Evolutionary conservation across 345 rosid genomes (phyloP).

Genomic region (Rhizophora mangle): DNA sequence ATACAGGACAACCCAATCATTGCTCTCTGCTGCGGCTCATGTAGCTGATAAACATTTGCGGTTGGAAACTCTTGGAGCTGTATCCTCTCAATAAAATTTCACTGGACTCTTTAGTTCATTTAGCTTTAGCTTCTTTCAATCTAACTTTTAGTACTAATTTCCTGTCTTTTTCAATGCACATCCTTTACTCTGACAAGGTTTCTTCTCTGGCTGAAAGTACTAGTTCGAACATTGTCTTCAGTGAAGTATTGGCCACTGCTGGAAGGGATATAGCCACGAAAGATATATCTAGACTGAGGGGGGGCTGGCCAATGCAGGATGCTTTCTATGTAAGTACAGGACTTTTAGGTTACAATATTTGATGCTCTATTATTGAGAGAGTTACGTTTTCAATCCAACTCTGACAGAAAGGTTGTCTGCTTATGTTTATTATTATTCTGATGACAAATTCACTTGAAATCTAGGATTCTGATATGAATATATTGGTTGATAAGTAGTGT

Average conservation of each 20-base stretch:
- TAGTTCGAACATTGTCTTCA: constrained; percentile 62
- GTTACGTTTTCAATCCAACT: neutral
- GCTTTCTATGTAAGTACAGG: constrained; percentile 71
- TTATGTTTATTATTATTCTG: neutral
- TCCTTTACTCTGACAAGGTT: constrained; percentile 61
- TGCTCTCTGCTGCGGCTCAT: constrained; percentile 82
- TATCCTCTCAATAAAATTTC: constrained; percentile 40
- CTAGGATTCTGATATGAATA: neutral
- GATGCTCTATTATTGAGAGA: constrained; percentile 2
- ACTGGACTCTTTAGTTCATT: constrained; percentile 10
- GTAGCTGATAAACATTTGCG: constrained; percentile 85
- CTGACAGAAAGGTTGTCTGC: neutral
- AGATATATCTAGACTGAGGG: constrained; percentile 93
- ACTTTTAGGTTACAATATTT: constrained; percentile 4
- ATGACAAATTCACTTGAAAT: neutral
- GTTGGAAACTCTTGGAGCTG: constrained; percentile 88
- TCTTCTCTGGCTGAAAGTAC: constrained; percentile 84
- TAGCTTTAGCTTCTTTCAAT: constrained; percentile 2
- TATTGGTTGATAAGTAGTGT: no score
- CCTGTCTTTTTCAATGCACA: neutral
- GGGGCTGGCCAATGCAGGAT: constrained; percentile 99
- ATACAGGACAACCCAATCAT: constrained; percentile 82
- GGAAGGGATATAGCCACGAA: constrained; percentile 87
- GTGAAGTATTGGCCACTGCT: constrained; percentile 80
- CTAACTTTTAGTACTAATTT: neutral